phyloP scores from a whole-genome alignment of 192 early-diverging fungal species.

The Paraglomus occultum region DNA sequence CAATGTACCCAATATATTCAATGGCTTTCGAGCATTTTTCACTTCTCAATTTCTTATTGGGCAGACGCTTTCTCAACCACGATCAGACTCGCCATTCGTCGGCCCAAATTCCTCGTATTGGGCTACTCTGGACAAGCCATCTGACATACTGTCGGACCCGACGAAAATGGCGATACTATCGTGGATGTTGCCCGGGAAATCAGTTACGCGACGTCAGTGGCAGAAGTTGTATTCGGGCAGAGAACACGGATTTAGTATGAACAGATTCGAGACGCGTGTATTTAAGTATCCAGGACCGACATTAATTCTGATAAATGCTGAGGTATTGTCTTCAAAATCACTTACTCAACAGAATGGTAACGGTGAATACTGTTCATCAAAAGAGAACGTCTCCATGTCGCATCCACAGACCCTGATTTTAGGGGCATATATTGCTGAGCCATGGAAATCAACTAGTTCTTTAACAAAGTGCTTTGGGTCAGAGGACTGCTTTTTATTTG shows the following conservation, averaged over 20 bases:
- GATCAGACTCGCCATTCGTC: neutral
- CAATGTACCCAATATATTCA: slow-evolving; percentile 45
- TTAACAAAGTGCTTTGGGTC: slow-evolving; percentile 49
- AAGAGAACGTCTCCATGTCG: neutral
- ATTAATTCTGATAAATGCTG: slow-evolving; percentile 41
- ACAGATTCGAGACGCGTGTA: slow-evolving; percentile 48
- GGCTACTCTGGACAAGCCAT: slow-evolving; percentile 28
- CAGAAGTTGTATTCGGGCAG: slow-evolving; percentile 46
- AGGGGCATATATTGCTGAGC: slow-evolving; percentile 50
- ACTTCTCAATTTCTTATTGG: slow-evolving; percentile 45
- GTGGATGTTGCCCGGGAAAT: slow-evolving; percentile 45
- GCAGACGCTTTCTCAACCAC: slow-evolving; percentile 29
- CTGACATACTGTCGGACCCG: slow-evolving; percentile 36
- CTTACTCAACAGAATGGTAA: neutral
- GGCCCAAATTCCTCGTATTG: slow-evolving; percentile 15
- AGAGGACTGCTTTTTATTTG: slow-evolving; percentile 45
- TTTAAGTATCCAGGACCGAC: slow-evolving; percentile 61
- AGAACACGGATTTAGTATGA: slow-evolving; percentile 57
- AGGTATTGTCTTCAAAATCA: neutral
- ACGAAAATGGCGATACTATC: slow-evolving; percentile 39
- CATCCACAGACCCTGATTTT: slow-evolving; percentile 36
- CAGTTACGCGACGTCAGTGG: slow-evolving; percentile 33
- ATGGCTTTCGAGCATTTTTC: slow-evolving; percentile 43
- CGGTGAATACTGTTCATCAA: neutral
- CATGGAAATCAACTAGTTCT: slow-evolving; percentile 42